Evolutionary conservation across 371 early-diverging fungal species (phyloP), one percentile per base, ranked within the genome.

Genomic region (Zychaea mexicana): DNA sequence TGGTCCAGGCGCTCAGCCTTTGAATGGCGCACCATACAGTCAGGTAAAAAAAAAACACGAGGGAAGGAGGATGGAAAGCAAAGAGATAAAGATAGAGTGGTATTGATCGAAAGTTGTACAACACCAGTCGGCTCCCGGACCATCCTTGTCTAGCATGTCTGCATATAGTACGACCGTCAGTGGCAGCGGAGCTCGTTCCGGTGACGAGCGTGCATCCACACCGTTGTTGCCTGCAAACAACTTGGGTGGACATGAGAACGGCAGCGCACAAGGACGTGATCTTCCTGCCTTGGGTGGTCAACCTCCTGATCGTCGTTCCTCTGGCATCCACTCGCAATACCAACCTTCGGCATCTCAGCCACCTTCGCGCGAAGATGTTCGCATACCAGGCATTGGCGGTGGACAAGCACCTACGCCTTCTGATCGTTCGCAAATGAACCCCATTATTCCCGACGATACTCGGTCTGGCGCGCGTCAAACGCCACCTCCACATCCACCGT

Each of bases 391-490:
- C 54, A 82, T 82, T 61, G 71, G 68, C 19, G 73, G 75, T 24
- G 76, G 78, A 2, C 77, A 73, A 62, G 79, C 77, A 8, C 82
- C 82, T 60, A 76, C 78, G 1, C 82, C 82, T 15, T 78, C 82
- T 12, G 82, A 81, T n/a, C 66, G 82, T 22, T 69, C 77, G n/a
- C 82, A 81, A 68, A 82, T 82, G 79, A 82, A 82, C 52, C 82
- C 82, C 10, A 82, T 82, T 49, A 60, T 77, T 32, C 66, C 69
- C 38, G 76, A 77, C 2, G 67, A 75, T 57, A 55, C 63, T 42
- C 66, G 64, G 12, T 39, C 65, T 2, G 61, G 57, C n/a, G 61
- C 31, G 13, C 64, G 58, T 49, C 69, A 64, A 19, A 52, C 69
- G 19, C 67, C 66, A 28, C 73, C 65, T 5, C 53, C 73, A 62